A percentile compares a stretch with the other conserved stretches of the same genome.
Evolutionary conservation across 169 alveolate species (phyloP).

Genomic region (Perkinsus chesapeaki): DNA sequence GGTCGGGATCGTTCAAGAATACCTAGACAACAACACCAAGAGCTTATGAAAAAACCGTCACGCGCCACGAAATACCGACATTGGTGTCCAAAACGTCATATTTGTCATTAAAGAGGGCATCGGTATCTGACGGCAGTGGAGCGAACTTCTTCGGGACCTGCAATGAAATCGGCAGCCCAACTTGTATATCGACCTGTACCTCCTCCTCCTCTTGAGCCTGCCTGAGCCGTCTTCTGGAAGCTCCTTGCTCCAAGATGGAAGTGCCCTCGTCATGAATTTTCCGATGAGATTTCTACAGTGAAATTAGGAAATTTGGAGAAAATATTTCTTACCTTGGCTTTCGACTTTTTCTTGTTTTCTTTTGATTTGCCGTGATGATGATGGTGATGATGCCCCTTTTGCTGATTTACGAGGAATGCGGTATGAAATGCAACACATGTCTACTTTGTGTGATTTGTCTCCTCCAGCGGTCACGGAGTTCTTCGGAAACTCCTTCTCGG

Average conservation of each 20-base stretch:
- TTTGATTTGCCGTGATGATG: neutral
- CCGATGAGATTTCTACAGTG: too few relatives aligned
- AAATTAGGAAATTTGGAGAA: too few relatives aligned
- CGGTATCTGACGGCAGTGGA: neutral
- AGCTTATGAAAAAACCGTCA: neutral
- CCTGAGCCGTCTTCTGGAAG: neutral
- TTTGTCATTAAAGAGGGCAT: neutral
- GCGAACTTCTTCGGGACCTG: neutral
- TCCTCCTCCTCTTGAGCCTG: neutral
- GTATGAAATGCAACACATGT: neutral
- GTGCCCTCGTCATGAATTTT: neutral
- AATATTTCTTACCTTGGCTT: too few relatives aligned
- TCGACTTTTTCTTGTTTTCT: neutral
- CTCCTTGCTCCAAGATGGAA: neutral
- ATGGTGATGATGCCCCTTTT: neutral
- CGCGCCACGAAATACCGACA: too few relatives aligned
- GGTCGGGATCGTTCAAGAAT: neutral
- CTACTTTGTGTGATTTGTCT: neutral
- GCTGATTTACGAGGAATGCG: neutral
- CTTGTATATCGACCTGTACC: neutral
- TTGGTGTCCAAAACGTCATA: neutral
- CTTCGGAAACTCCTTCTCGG: neutral
- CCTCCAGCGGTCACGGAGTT: neutral
- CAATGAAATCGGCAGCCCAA: too few relatives aligned
- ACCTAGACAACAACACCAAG: neutral